These are phyloP conservation scores for Cutaneotrichosporon cutaneum DNA, from an alignment of 1,284 basidiomycete genomes.

Conservation along the genomic window DNA sequence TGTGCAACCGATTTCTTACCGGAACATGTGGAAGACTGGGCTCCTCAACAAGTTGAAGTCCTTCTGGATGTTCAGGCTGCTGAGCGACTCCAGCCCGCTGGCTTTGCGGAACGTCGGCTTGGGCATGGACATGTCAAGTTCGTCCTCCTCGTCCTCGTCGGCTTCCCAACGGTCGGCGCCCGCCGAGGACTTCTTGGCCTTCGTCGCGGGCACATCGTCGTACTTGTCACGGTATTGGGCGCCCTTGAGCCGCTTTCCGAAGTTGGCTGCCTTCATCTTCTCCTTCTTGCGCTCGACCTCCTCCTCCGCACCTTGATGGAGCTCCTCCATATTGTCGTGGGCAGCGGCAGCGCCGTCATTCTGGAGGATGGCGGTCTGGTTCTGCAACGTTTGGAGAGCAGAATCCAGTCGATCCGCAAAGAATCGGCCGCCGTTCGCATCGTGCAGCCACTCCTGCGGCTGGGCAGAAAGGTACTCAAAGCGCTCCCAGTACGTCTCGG, in stretches of 20 bases:
- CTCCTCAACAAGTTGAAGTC: constrained; percentile 77
- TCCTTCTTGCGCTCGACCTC: constrained; percentile 42
- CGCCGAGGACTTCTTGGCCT: constrained; percentile 28
- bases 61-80: constrained; percentile 61
- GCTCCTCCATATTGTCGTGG: constrained; percentile 62
- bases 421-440: constrained; percentile 71
- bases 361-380: constrained; percentile 65
- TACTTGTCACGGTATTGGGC: constrained; percentile 47
- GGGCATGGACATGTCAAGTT: constrained; percentile 29
- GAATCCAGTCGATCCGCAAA: constrained; percentile 75
- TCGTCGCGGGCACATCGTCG: constrained; percentile 51
- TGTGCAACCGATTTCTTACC: constrained; percentile 45
- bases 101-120: constrained; percentile 36
- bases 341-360: constrained; percentile 62
- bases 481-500: constrained; percentile 64
- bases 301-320: constrained; percentile 41
- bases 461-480: constrained; percentile 60
- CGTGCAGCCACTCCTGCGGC: constrained; percentile 44
- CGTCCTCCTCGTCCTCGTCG: constrained; percentile 33
- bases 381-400: constrained; percentile 60
- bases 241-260: constrained; percentile 48
- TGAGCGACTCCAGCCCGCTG: constrained; percentile 35
- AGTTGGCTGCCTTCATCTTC: constrained; percentile 43
- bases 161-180: constrained; percentile 39
- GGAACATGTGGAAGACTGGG: constrained; percentile 87